Percentiles rank a stretch among this genome's conserved stretches.
Conservation (phyloP, 768 basidiomycete species). For the Tylopilus felleus region DNA sequence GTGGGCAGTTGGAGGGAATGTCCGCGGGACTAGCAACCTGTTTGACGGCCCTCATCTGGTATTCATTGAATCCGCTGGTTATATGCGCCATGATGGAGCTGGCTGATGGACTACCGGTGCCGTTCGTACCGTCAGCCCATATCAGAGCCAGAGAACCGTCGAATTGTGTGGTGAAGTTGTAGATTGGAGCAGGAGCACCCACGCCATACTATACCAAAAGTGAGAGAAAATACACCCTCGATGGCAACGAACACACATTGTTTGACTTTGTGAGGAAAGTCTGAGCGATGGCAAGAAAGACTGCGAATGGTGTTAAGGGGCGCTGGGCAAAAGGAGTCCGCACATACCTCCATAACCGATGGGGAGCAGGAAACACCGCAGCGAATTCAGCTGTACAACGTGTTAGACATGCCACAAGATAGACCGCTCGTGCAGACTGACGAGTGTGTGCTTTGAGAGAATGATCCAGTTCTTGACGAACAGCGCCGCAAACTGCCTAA, state of each 20-base stretch:
- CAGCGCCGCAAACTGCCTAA: constrained; percentile 57
- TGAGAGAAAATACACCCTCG: background rate
- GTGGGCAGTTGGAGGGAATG: constrained; percentile 58
- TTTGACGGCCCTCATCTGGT: constrained; percentile 48
- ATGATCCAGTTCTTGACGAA: constrained; percentile 77
- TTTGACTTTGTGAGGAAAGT: constrained; percentile 54
- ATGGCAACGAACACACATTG: constrained; percentile 42
- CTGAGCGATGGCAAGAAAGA: constrained; percentile 65
- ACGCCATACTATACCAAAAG: constrained; percentile 50
- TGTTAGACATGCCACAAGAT: constrained; percentile 1
- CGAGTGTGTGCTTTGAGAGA: constrained; percentile 60
- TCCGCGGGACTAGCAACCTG: constrained; percentile 45
- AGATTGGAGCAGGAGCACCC: constrained; percentile 53
- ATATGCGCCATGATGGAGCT: constrained; percentile 58
- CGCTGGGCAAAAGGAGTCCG: background rate
- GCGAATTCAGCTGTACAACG: constrained; percentile 46
- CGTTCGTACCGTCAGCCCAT: constrained; percentile 69
- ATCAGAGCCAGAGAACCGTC: constrained; percentile 51
- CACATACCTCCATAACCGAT: constrained; percentile 50
- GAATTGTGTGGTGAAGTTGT: constrained; percentile 45
- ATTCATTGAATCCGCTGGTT: constrained; percentile 46
- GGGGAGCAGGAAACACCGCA: constrained; percentile 62
- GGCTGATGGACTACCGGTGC: constrained; percentile 51
- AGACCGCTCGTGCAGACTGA: constrained; percentile 31
- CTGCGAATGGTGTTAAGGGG: constrained; percentile 13